Evolutionary conservation across 139 green algal species (phyloP).

Genomic region (Trebouxia sp.): DNA sequence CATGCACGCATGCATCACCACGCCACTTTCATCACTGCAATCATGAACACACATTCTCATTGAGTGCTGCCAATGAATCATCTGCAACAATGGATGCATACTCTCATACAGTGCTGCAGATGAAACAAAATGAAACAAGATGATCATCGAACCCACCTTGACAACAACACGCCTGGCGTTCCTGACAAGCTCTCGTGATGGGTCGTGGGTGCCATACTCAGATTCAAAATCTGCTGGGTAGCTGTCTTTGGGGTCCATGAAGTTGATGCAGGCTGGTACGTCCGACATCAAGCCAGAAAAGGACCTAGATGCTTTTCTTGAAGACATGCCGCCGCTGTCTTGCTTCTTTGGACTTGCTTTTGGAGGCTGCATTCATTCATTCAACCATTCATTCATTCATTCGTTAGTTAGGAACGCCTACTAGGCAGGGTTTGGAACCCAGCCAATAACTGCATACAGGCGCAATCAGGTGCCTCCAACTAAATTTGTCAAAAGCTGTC

Average conservation of each 20-base stretch:
- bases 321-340: not conserved
- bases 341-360: constrained; percentile 1
- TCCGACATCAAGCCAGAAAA: constrained; percentile 15
- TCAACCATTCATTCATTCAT: too few species aligned
- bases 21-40: too few species aligned
- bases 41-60: not conserved
- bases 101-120: not conserved
- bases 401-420: too few species aligned
- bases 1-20: too few species aligned
- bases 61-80: not conserved
- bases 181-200: constrained; percentile 27
- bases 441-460: too few species aligned
- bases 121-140: not conserved
- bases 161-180: constrained; percentile 39
- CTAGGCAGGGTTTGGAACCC: too few species aligned
- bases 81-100: not conserved
- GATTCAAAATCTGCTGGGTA: constrained; percentile 3
- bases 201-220: constrained; percentile 24
- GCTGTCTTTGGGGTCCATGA: constrained; percentile 20
- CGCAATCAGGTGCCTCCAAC: too few species aligned
- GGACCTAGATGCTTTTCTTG: not conserved
- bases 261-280: constrained; percentile 15
- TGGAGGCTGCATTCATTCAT: not conserved
- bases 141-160: constrained; percentile 24
- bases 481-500: too few species aligned